Percentiles rank a stretch among this genome's conserved stretches.
phyloP scores from a whole-genome alignment of 345 rosid genomes.

The Barbarea vulgaris region DNA sequence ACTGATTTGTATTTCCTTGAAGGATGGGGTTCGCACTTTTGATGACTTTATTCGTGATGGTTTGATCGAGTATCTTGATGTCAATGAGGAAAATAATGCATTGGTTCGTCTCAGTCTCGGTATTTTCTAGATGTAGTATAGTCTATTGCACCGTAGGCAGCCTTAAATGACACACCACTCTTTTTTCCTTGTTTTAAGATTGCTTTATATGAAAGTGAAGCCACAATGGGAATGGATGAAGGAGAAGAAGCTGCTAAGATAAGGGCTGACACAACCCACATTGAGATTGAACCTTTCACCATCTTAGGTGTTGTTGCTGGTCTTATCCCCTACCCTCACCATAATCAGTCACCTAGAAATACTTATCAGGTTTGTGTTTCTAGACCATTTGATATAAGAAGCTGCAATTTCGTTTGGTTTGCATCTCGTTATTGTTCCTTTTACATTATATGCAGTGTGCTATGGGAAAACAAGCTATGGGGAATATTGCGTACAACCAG shows the following conservation, averaged over 20 bases:
- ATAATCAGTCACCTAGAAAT: slow-evolving; percentile 98
- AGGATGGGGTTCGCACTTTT: slow-evolving; percentile 90
- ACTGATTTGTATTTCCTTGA: slow-evolving; percentile 37
- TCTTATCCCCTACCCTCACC: slow-evolving; percentile 95
- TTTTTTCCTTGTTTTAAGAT: slow-evolving; percentile 55
- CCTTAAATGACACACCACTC: slow-evolving; percentile 15
- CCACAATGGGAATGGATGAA: slow-evolving; percentile 37
- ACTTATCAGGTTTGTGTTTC: slow-evolving; percentile 76
- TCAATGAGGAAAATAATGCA: slow-evolving; percentile 96
- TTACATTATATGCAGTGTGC: slow-evolving; percentile 64
- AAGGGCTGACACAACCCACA: slow-evolving; percentile 70
- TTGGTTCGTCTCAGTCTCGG: slow-evolving; percentile 56
- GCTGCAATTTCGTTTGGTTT: slow-evolving; percentile 18
- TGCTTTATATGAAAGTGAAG: slow-evolving; percentile 85
- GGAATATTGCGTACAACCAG: slow-evolving; percentile 94
- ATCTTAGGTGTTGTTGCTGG: slow-evolving; percentile 97
- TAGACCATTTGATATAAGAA: slow-evolving; percentile 24
- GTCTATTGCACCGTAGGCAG: slow-evolving; percentile 7
- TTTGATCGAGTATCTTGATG: slow-evolving; percentile 92
- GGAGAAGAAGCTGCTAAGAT: not conserved
- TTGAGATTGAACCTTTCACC: slow-evolving; percentile 96
- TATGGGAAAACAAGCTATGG: slow-evolving; percentile 99
- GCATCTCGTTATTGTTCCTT: slow-evolving; percentile 10
- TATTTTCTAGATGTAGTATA: not conserved
- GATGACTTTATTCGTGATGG: slow-evolving; percentile 92